Conservation (phyloP, 352 stramenopile species). For the Globisporangium cederbergense region DNA sequence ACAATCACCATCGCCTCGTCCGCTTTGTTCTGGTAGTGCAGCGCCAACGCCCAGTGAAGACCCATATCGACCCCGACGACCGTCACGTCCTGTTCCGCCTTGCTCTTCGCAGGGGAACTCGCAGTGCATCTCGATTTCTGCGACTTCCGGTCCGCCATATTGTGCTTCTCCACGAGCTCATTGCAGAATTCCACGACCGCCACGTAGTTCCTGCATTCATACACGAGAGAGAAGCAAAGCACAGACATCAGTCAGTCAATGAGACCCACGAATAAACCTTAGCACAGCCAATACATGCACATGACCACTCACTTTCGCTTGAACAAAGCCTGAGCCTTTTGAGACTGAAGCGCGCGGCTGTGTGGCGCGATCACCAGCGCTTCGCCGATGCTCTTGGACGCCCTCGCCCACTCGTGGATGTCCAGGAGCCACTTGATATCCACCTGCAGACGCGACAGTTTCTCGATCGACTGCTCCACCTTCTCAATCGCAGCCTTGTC, state of each 20-base stretch:
- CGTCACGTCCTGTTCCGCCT: slow-evolving; percentile 35
- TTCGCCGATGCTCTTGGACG: slow-evolving; percentile 42
- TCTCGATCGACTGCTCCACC: slow-evolving; percentile 48
- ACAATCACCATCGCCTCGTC: slow-evolving; percentile 59
- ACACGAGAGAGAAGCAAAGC: background rate
- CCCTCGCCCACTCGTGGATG: slow-evolving; percentile 39
- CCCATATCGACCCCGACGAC: slow-evolving; percentile 65
- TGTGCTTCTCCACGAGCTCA: slow-evolving; percentile 53
- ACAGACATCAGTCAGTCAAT: slow-evolving; percentile 3
- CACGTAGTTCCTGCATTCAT: slow-evolving; percentile 41
- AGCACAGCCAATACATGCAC: background rate
- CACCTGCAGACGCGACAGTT: slow-evolving; percentile 36
- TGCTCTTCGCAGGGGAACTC: slow-evolving; percentile 2
- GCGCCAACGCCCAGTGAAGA: slow-evolving; percentile 43
- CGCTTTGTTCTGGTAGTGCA: slow-evolving; percentile 74
- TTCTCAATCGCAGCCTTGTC: slow-evolving; percentile 49
- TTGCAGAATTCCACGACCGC: slow-evolving; percentile 48
- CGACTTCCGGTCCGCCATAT: slow-evolving; percentile 14
- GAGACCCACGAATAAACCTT: background rate
- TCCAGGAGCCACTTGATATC: slow-evolving; percentile 67
- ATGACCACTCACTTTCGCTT: slow-evolving; percentile 51
- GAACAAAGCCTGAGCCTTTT: slow-evolving; percentile 64
- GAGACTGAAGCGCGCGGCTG: slow-evolving; percentile 49
- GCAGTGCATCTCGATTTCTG: background rate
- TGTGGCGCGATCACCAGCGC: slow-evolving; percentile 51